A percentile compares a stretch with the other conserved stretches of the same genome.
Evolutionary conservation across 2,329 filamentous ascomycete species (phyloP).

Genomic region (Colletotrichum lini): DNA sequence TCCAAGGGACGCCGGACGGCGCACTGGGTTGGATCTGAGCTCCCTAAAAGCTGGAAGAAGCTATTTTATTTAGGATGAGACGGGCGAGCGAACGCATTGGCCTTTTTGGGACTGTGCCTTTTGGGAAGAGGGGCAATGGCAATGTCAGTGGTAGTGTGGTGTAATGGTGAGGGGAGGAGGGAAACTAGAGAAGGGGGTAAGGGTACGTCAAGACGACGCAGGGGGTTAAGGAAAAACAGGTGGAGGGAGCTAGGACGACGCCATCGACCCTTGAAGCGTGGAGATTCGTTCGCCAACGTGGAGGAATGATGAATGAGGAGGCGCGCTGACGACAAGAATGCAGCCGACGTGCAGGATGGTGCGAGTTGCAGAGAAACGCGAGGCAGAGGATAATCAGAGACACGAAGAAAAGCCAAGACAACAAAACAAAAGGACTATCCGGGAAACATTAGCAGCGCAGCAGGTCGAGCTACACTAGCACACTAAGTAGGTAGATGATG

Average conservation of each 20-base stretch:
- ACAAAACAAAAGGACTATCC: slow-evolving; percentile 29
- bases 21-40: slow-evolving; percentile 23
- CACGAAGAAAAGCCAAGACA: slow-evolving; percentile 24
- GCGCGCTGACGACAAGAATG: slow-evolving; percentile 40
- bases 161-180: slow-evolving; percentile 13
- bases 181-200: slow-evolving; percentile 30
- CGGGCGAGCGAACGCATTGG: slow-evolving; percentile 33
- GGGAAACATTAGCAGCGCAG: slow-evolving; percentile 4
- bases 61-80: slow-evolving; percentile 25
- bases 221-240: slow-evolving; percentile 30
- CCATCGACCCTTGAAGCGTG: slow-evolving; percentile 35
- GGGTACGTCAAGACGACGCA: slow-evolving; percentile 39
- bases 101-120: slow-evolving; percentile 17
- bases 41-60: slow-evolving; percentile 26
- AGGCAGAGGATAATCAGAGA: slow-evolving; percentile 20
- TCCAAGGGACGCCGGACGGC: slow-evolving; percentile 33
- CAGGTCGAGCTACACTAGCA: slow-evolving; percentile 6
- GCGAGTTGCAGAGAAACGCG: slow-evolving; percentile 16
- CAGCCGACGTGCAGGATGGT: slow-evolving; percentile 26
- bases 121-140: slow-evolving; percentile 26
- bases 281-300: slow-evolving; percentile 34
- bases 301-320: slow-evolving; percentile 40
- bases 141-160: not conserved
- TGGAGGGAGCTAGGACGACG: slow-evolving; percentile 37
- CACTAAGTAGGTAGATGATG: slow-evolving; percentile 15